phyloP scores from a whole-genome alignment of 306 rosid genomes.

The Vigna mungo region DNA sequence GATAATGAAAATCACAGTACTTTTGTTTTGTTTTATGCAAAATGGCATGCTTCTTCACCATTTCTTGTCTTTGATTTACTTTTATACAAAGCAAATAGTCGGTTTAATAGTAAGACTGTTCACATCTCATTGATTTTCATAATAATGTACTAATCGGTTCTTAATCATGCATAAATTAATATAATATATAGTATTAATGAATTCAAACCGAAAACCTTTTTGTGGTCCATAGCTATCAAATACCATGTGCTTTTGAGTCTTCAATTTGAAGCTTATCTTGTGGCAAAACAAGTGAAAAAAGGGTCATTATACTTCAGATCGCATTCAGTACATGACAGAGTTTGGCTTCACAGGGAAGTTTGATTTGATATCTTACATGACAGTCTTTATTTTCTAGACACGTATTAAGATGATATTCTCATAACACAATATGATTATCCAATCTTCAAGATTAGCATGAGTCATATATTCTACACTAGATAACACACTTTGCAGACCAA shows the following conservation, averaged over 20 bases:
- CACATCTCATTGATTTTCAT: background rate
- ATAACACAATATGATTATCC: no score
- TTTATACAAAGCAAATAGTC: background rate
- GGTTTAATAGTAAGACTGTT: background rate
- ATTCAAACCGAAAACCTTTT: background rate
- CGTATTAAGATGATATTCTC: no score
- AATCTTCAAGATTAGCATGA: no score
- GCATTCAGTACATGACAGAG: conserved; percentile 35
- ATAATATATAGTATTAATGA: background rate
- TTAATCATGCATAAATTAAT: background rate
- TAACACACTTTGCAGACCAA: no score
- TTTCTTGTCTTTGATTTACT: background rate
- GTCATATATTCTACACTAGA: no score
- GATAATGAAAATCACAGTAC: background rate
- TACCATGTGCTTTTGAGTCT: conserved; percentile 38
- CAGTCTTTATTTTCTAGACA: no score
- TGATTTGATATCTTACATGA: conserved; percentile 53
- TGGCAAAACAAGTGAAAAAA: conserved; percentile 34
- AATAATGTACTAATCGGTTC: background rate
- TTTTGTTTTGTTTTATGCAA: background rate
- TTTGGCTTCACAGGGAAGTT: conserved; percentile 39
- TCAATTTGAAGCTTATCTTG: conserved; percentile 25
- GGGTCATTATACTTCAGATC: conserved; percentile 7
- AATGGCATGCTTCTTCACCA: background rate
- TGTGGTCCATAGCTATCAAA: conserved; percentile 47